phyloP scores from a whole-genome alignment of 2,329 filamentous ascomycete species.

The Setomelanomma holmii region DNA sequence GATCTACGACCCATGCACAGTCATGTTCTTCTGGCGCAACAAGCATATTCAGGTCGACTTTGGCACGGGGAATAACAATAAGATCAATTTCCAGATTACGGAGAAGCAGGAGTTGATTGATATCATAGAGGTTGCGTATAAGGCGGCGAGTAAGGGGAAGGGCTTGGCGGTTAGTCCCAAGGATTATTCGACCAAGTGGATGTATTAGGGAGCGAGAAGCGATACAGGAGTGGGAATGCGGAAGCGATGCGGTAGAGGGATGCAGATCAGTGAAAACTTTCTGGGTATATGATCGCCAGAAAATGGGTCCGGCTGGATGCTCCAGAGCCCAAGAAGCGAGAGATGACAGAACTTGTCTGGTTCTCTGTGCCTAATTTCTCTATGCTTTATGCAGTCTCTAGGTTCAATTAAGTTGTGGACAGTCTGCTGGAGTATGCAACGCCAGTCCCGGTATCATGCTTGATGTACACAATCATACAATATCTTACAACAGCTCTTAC shows the following conservation, averaged over 20 bases:
- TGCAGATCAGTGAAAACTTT: no score
- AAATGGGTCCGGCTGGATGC: no score
- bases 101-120: slow-evolving; percentile 98
- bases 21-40: slow-evolving; percentile 89
- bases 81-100: slow-evolving; percentile 89
- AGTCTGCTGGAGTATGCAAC: no score
- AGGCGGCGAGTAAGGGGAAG: slow-evolving; percentile 91
- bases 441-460: neutral
- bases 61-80: slow-evolving; percentile 94
- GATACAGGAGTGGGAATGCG: no score
- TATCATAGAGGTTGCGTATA: slow-evolving; percentile 96
- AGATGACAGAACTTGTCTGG: no score
- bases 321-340: no score
- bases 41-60: slow-evolving; percentile 34
- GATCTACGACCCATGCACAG: slow-evolving; percentile 84
- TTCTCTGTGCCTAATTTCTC: no score
- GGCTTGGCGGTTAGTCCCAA: slow-evolving; percentile 95
- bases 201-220: slow-evolving; percentile 44
- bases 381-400: no score
- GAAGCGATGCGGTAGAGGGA: no score
- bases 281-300: no score
- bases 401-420: no score
- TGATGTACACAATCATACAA: neutral
- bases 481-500: neutral
- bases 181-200: slow-evolving; percentile 72